These are phyloP conservation scores for Trichoderma simmonsii DNA, from an alignment of 2,329 filamentous ascomycete species.

Conservation along the genomic window DNA sequence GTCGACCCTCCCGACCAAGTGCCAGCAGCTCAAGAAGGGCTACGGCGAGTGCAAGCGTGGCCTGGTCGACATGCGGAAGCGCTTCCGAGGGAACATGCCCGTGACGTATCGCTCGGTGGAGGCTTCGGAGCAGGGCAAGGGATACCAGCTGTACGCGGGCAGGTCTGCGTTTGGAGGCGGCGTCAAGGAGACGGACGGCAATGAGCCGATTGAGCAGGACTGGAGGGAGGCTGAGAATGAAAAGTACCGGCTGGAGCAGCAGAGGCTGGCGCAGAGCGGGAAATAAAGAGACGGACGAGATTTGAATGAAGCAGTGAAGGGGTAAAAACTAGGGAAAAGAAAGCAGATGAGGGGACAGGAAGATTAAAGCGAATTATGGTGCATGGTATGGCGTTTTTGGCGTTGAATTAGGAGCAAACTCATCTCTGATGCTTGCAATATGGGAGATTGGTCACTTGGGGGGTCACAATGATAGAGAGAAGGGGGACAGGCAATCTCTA, in stretches of 20 bases:
- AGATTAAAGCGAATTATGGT: background rate
- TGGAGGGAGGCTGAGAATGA: conserved; percentile 66
- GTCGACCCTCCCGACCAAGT: conserved; percentile 79
- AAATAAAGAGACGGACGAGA: background rate
- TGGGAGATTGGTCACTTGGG: background rate
- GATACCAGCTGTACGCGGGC: conserved; percentile 76
- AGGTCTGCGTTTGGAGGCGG: conserved; percentile 63
- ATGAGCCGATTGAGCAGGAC: conserved; percentile 59
- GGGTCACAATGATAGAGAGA: background rate
- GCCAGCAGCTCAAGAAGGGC: conserved; percentile 88
- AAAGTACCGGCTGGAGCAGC: conserved; percentile 44
- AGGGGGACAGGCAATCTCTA: background rate
- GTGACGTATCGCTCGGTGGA: conserved; percentile 61
- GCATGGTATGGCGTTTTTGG: conserved; percentile 12
- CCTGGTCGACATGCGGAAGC: conserved; percentile 97
- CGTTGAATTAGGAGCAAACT: background rate
- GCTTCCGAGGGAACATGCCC: conserved; percentile 91
- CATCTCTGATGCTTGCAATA: background rate
- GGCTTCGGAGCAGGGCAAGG: conserved; percentile 48
- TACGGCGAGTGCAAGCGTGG: conserved; percentile 95
- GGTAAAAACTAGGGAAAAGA: too few relatives aligned
- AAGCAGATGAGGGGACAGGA: too few relatives aligned
- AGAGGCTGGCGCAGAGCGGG: conserved; percentile 23
- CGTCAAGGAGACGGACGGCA: conserved; percentile 64
- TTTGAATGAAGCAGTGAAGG: background rate